phyloP scores from a whole-genome alignment of 371 early-diverging fungal genomes.

The Neoconidiobolus thromboides region DNA sequence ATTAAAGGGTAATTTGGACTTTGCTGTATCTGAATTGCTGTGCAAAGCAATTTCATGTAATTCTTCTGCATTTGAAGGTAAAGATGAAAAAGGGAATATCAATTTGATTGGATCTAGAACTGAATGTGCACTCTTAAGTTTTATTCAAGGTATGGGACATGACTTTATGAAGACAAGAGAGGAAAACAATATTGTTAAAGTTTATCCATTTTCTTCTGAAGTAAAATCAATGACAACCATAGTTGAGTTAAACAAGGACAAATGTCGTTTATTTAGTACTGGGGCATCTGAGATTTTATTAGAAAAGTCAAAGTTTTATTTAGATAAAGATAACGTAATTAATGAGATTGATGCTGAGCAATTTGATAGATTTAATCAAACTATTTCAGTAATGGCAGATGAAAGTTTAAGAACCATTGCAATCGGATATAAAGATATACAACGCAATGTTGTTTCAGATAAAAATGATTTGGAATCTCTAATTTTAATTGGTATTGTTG shows the following conservation, averaged over 20 bases:
- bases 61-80: constrained; percentile 75
- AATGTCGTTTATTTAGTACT: constrained; percentile 40
- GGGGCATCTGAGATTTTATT: constrained; percentile 74
- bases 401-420: constrained; percentile 78
- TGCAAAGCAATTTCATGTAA: constrained; percentile 58
- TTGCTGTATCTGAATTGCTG: constrained; percentile 17
- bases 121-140: constrained; percentile 77
- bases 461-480: constrained; percentile 39
- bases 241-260: constrained; percentile 7
- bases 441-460: constrained; percentile 19
- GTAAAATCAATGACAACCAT: constrained; percentile 65
- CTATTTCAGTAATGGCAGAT: constrained; percentile 58
- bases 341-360: constrained; percentile 26
- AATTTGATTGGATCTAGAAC: constrained; percentile 82
- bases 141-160: constrained; percentile 33
- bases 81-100: constrained; percentile 44
- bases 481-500: constrained; percentile 60
- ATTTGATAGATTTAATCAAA: constrained; percentile 20
- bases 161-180: constrained; percentile 37
- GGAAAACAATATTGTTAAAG: constrained; percentile 26
- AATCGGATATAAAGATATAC: constrained; percentile 50
- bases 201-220: constrained; percentile 66
- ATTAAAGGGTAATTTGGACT: constrained; percentile 13
- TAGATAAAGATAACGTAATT: constrained; percentile 28
- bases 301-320: constrained; percentile 17